Percentiles rank a stretch among this genome's conserved stretches.
Conservation (phyloP, 164 flowering plant genomes). For the Berberis vulgaris region DNA sequence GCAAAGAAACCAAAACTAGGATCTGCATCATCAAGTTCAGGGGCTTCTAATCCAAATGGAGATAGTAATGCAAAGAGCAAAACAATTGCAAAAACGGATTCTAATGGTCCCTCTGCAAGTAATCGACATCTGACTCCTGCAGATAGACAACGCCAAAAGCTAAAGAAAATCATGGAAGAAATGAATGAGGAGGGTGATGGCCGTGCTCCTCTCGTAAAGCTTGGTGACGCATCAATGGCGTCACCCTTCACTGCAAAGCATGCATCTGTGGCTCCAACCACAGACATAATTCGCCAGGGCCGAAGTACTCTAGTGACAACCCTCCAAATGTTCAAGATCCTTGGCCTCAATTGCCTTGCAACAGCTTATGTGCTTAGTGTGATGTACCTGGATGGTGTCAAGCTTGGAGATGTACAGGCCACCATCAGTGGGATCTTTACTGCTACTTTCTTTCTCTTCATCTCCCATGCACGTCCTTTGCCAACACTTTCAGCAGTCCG, state of each 20-base stretch:
- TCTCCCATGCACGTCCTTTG: slow-evolving; percentile 90
- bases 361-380: slow-evolving; percentile 97
- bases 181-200: slow-evolving; percentile 86
- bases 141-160: slow-evolving; percentile 64
- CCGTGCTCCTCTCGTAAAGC: slow-evolving; percentile 68
- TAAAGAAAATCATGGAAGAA: slow-evolving; percentile 82
- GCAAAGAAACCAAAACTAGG: slow-evolving; percentile 52
- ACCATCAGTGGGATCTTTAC: slow-evolving; percentile 94
- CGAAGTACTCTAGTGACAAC: slow-evolving; percentile 96
- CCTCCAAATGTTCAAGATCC: slow-evolving; percentile 97
- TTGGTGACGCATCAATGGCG: slow-evolving; percentile 99
- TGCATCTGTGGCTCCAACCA: slow-evolving; percentile 88
- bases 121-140: slow-evolving; percentile 64
- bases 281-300: slow-evolving; percentile 94
- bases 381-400: slow-evolving; percentile 90
- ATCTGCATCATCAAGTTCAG: slow-evolving; percentile 19
- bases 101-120: slow-evolving; percentile 23
- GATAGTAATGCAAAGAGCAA: slow-evolving; percentile 44
- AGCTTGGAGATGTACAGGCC: slow-evolving; percentile 94
- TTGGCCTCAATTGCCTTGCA: slow-evolving; percentile 95
- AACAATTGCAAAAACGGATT: slow-evolving; percentile 23
- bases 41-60: slow-evolving; percentile 20
- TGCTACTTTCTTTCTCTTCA: slow-evolving; percentile 93
- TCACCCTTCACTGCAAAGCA: slow-evolving; percentile 98
- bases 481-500: slow-evolving; percentile 73